Base-by-base conservation (phyloP, 257 asterid species). In the Cordia subcordata region DNA sequence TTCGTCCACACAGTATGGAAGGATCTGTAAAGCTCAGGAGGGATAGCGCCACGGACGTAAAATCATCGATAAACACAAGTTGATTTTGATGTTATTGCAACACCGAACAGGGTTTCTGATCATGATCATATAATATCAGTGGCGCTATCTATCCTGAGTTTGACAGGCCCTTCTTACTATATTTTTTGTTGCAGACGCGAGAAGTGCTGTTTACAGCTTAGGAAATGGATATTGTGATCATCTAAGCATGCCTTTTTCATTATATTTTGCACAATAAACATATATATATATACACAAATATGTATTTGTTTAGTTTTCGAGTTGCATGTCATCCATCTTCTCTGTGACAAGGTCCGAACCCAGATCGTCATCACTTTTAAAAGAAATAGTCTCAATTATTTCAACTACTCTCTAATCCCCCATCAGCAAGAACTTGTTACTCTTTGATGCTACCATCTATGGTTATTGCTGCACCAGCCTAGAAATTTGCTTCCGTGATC, bases 121-220 rank as follows among this genome's bases (percentile, higher is more conserved):
- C 55, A 32, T 61, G 49, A n/a, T n/a, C n/a, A n/a, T n/a, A n/a
- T n/a, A n/a, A n/a, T n/a, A n/a, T n/a, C n/a, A 19, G 32, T 67
- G 88, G 88, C 83, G 95, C 94, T 89, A 81, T 89, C 97, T 64
- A 89, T 89, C 95, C 95, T 84, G 95, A 81, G 95, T 82, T 84
- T 73, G 81, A 77, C 70, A 75, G 95, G 56, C 77, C 76, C 84
- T 79, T 80, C 89, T 39, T 72, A 63, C 89, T 81, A 49, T n/a
- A n/a, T n/a, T 33, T 19, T 52, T 22, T 49, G 49, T 27, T 44
- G 15, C 17, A 35, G 15, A 12, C 8, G 12, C 12, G 8, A 12
- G 9, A 42, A 11, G 12, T 42, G 15, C 47, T 3, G 47, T 27
- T n/a, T 27, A 27, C 35, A 27, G 35, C 5, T 11, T 42, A 42